Base-by-base conservation (phyloP, 2,329 filamentous ascomycete genomes). In the Fusarium torreyae region DNA sequence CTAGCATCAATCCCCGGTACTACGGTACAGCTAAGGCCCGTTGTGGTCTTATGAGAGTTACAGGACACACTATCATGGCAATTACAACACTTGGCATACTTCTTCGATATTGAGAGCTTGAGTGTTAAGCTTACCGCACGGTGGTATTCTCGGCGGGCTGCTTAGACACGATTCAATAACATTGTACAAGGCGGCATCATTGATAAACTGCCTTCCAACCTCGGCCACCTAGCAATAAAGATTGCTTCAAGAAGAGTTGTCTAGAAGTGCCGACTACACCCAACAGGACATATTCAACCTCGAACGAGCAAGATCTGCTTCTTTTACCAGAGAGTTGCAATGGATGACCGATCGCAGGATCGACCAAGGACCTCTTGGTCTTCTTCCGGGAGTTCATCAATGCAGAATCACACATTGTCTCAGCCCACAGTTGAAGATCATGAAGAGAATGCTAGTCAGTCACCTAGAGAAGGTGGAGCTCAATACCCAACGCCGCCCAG, bases 401-500 rank as follows among this genome's bases (percentile, higher is more conserved):
- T 17, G 13, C 53, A 44, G 18, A 36, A 49, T 31, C 28, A 31
- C 15, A 26, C 24, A 33, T 46, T 42, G 22, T 43, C 55, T 9
- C 38, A 45, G 17, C 52, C 59, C 14, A 53, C 56, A 2, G 26
- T 51, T 14, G 63, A 71, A 43, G 59, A 57, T 15, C 56, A 44
- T 38, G 52, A 57, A 50, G 60, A 56, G 42, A 49, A 17, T 43
- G 18, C 34, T 40, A 42, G 54, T 22, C 68, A 65, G 31, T 34
- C 68, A 34, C 46, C 48, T 11, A 51, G 49, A 33, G 49, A 49
- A 11, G 44, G 38, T 44, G 57, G 49, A 13, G 38, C 63, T 55
- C 67, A 64, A 36, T 54, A 54, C 22, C 40, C 68, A 54, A 58
- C 64, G 14, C 57, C 68, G 14, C 65, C 68, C 7, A 68, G 59